These are phyloP conservation scores for Coemansia sp. DNA, from an alignment of 192 early-diverging fungal genomes.

Conservation along the genomic window DNA sequence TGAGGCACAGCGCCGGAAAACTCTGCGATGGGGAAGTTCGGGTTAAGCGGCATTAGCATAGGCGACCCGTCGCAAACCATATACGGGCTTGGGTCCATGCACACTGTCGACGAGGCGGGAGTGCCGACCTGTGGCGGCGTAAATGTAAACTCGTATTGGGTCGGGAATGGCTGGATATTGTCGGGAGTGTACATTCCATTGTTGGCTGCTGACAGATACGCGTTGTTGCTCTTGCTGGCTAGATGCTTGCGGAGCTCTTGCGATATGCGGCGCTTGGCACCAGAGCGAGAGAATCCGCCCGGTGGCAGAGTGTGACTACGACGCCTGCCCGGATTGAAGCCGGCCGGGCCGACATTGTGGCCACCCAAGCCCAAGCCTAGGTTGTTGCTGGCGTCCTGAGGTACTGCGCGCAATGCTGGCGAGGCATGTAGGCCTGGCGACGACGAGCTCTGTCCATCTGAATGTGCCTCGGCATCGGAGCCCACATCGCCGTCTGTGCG, in stretches of 20 bases:
- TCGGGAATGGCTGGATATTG: conserved; percentile 12
- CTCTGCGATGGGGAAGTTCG: conserved; percentile 53
- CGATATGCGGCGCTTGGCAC: conserved; percentile 53
- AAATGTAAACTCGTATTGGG: conserved; percentile 43
- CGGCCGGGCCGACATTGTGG: conserved; percentile 13
- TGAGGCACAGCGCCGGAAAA: conserved; percentile 19
- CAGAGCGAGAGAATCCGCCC: conserved; percentile 34
- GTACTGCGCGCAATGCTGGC: neutral
- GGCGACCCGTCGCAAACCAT: conserved; percentile 24
- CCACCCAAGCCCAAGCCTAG: conserved; percentile 21
- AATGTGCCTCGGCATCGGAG: conserved; percentile 29
- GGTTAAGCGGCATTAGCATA: conserved; percentile 51
- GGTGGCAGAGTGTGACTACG: conserved; percentile 55
- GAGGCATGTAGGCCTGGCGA: conserved; percentile 5
- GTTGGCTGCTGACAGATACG: conserved; percentile 28
- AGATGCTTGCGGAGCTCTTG: conserved; percentile 56
- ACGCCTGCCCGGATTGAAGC: conserved; percentile 44
- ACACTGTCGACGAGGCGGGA: conserved; percentile 15
- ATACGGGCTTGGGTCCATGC: conserved; percentile 23
- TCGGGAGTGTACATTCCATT: conserved; percentile 5
- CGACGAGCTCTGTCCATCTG: conserved; percentile 18
- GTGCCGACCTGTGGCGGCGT: conserved; percentile 22
- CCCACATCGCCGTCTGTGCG: conserved; percentile 27
- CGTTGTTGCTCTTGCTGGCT: conserved; percentile 43
- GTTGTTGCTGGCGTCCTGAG: conserved; percentile 1